Evolutionary conservation across 129 eudicot genomes (phyloP).

Genomic region (Chrysanthemum seticuspe): DNA sequence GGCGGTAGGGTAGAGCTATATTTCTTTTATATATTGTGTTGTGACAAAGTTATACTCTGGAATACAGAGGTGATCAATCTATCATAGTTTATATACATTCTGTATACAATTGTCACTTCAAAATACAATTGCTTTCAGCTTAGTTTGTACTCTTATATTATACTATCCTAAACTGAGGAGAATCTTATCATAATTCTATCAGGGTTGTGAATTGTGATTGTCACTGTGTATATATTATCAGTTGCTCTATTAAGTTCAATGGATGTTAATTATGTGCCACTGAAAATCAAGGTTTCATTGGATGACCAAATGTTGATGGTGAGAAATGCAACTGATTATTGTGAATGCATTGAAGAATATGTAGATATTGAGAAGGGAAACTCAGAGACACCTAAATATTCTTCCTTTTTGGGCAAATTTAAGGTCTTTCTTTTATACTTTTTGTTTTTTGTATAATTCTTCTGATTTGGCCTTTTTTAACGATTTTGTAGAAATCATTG

Average conservation of each 20-base stretch:
- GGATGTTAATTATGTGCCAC: conserved; percentile 33
- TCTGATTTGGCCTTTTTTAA: not conserved
- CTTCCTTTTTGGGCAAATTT: no score
- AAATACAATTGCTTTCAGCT: no score
- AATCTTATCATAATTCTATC: conserved; percentile 17
- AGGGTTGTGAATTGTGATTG: conserved; percentile 45
- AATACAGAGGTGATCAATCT: no score
- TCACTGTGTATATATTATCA: conserved; percentile 33
- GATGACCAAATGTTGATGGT: conserved; percentile 33
- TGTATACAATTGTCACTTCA: no score
- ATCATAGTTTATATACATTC: no score
- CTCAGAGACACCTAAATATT: conserved; percentile 27
- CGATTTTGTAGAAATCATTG: conserved; percentile 46
- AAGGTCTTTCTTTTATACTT: no score
- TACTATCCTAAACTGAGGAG: not conserved
- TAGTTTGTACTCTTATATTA: no score
- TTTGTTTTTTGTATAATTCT: not conserved
- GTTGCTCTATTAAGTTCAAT: conserved; percentile 28
- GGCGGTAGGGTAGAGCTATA: no score
- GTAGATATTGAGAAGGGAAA: conserved; percentile 72
- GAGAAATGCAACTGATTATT: conserved; percentile 40
- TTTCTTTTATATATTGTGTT: no score
- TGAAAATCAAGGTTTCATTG: conserved; percentile 40
- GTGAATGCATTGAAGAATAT: conserved; percentile 37
- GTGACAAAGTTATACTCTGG: no score